Base-by-base conservation (phyloP, 2,329 filamentous ascomycete species). In the Colletotrichum eremochloae region DNA sequence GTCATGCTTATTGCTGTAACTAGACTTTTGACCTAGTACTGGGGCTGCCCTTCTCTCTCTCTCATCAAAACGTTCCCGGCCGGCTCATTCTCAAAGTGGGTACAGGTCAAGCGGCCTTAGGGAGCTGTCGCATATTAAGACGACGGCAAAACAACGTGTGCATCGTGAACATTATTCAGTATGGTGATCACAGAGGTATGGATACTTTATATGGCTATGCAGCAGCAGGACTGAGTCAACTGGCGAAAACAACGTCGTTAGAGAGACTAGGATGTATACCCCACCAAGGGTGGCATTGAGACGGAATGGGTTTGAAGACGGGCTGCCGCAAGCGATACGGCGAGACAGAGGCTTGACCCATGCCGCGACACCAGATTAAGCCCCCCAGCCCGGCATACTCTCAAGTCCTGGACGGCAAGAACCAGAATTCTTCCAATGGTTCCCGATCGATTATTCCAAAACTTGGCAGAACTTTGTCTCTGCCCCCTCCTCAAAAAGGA, bases 271-370 rank as follows among this genome's bases (percentile, higher is more conserved):
- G 69, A 72, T 70, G 12, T 11, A n/a, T 24, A 20, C 40, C 66
- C 60, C 33, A 48, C 48, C 44, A 18, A 55, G 48, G n/a, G 40
- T 70, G 40, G 55, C 55, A 40, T 67, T 72, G 70, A 72, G 66
- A 72, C 70, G 55, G 31, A 55, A 55, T 70, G 38, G 48, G 70
- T 65, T 72, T 69, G 66, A 69, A 64, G 53, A 61, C 36, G 66
- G 60, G 60, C 60, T 67, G 40, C 55, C 33, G 60, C n/a, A 33
- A 44, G 60, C 60, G 66, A 65, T 60, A 61, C 52, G 48, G 67
- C 60, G 40, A n/a, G 44, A 44, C 58, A 46, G 66, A 72, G 66
- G 66, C 53, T 60, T 69, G 55, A 70, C 64, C 66, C 70, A 70
- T 72, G 67, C 36, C 61, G 44, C 60, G 60, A 53, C 46, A 55